A percentile compares a stretch with the other conserved stretches of the same genome.
Evolutionary conservation across 345 rosid species (phyloP).

Genomic region (Syzygium oleosum): DNA sequence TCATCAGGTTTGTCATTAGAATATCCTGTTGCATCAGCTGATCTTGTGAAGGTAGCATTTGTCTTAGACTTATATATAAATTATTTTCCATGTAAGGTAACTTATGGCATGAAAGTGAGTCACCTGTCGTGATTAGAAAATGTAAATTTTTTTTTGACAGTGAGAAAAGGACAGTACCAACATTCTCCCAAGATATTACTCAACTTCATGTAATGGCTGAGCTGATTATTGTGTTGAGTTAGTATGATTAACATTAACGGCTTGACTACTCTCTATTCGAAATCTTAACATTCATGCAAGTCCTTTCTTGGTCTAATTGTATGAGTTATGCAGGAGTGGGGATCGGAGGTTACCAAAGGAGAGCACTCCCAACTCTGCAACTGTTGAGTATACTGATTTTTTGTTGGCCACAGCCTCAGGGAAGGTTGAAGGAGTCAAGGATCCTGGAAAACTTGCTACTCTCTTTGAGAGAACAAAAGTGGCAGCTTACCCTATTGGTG

Average conservation of each 20-base stretch:
- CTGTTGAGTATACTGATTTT: constrained; percentile 68
- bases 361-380: constrained; percentile 42
- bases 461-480: constrained; percentile 94
- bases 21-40: not conserved
- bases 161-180: not conserved
- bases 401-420: constrained; percentile 93
- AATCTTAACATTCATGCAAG: not conserved
- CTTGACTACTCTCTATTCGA: not conserved
- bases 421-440: constrained; percentile 80
- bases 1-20: not conserved
- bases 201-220: not conserved
- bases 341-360: constrained; percentile 48
- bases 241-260: not conserved
- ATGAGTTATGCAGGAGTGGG: constrained; percentile 68
- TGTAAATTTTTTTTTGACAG: not conserved
- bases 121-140: not conserved
- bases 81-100: not conserved
- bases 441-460: constrained; percentile 84
- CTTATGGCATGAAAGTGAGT: not conserved
- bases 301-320: constrained; percentile 6
- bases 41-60: not conserved
- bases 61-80: not conserved
- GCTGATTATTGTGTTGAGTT: not conserved
- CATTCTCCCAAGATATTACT: not conserved
- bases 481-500: constrained; percentile 91